Evolutionary conservation across 2,329 filamentous ascomycete genomes (phyloP).

Genomic region (Pseudogymnoascus sp.): DNA sequence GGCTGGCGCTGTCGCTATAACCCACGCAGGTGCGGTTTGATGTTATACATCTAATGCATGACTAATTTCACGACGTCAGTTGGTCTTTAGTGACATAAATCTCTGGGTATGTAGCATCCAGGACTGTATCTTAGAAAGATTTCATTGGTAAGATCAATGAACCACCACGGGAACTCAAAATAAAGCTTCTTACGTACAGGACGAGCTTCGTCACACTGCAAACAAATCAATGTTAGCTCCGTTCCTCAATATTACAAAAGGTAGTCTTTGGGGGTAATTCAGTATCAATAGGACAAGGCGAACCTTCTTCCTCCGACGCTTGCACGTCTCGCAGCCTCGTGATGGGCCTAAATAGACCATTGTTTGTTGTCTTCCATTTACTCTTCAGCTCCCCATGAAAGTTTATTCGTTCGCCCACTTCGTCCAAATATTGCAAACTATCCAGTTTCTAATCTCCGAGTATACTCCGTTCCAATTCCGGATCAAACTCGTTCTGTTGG

Average conservation of each 20-base stretch:
- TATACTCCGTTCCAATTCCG: not conserved
- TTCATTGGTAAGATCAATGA: not conserved
- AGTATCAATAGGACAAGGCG: not conserved
- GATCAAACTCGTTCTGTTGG: not conserved
- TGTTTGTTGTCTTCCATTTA: not conserved
- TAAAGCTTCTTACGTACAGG: constrained; percentile 16
- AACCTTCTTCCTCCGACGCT: constrained; percentile 20
- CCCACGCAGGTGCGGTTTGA: constrained; percentile 18
- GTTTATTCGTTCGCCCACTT: not conserved
- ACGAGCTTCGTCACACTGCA: constrained; percentile 21
- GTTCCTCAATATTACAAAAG: not conserved
- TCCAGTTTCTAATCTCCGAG: not conserved
- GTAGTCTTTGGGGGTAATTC: not conserved
- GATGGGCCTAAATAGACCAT: constrained; percentile 19
- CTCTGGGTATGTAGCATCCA: not conserved
- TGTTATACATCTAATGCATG: constrained; percentile 19
- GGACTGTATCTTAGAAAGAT: not conserved
- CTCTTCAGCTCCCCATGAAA: not conserved
- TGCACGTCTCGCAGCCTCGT: constrained; percentile 21
- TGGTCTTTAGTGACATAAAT: not conserved
- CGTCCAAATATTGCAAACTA: not conserved
- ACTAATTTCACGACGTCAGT: constrained; percentile 13
- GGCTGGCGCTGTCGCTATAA: constrained; percentile 10
- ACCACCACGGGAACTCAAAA: not conserved
- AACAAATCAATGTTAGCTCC: not conserved